Evolutionary conservation across 2,329 filamentous ascomycete species (phyloP).

Genomic region (Monilinia vaccinii-corymbosi): DNA sequence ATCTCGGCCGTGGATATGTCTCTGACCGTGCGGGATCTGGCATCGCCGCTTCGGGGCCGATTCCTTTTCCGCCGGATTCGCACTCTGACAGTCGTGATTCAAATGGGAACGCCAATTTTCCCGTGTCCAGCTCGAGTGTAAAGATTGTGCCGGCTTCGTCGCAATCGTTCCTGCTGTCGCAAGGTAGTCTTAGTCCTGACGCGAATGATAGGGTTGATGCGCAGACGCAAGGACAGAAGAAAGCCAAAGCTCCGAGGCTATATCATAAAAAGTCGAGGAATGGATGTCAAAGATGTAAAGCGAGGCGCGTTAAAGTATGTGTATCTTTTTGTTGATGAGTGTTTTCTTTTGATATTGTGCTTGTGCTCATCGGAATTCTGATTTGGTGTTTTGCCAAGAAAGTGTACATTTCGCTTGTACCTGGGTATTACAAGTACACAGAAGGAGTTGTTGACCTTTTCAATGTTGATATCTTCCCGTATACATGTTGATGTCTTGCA

Average conservation of each 20-base stretch:
- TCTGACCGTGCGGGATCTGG: not conserved
- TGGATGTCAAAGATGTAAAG: conserved; percentile 28
- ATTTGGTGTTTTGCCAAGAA: not conserved
- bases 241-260: conserved; percentile 18
- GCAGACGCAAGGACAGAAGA: not conserved
- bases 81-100: not conserved
- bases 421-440: not conserved
- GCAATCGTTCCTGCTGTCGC: not conserved
- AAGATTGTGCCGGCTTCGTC: not conserved
- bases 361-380: not conserved
- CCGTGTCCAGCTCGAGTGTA: not conserved
- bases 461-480: too few relatives aligned
- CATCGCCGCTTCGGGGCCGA: not conserved
- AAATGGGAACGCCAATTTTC: not conserved
- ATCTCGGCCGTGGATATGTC: too few relatives aligned
- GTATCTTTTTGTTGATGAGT: not conserved
- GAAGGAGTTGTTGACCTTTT: not conserved
- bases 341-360: not conserved
- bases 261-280: conserved; percentile 30
- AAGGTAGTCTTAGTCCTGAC: not conserved
- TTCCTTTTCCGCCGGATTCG: not conserved
- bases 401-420: not conserved
- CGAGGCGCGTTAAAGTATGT: conserved; percentile 28
- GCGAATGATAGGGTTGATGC: not conserved
- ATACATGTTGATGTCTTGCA: not conserved